Percentiles rank a stretch among this genome's conserved stretches.
phyloP scores from a whole-genome alignment of 225 moss, liverwort and hornwort species.

The Asterella californica region DNA sequence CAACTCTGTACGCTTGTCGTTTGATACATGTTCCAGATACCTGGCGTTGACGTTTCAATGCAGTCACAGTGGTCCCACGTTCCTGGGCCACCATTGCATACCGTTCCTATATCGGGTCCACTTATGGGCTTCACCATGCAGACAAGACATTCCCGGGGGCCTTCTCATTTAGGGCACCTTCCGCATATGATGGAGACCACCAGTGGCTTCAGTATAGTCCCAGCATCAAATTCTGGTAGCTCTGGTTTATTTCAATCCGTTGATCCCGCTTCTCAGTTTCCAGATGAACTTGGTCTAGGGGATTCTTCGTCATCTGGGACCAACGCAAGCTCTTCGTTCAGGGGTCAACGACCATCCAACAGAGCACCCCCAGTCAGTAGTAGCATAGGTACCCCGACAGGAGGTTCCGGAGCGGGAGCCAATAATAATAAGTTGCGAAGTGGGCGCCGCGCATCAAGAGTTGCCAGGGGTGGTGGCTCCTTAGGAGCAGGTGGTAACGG shows the following conservation, averaged over 20 bases:
- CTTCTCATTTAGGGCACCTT: slow-evolving; percentile 42
- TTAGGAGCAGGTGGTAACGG: slow-evolving; percentile 58
- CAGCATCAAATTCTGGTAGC: slow-evolving; percentile 58
- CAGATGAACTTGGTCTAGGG: slow-evolving; percentile 98
- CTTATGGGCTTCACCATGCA: slow-evolving; percentile 74
- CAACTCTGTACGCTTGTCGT: slow-evolving; percentile 29
- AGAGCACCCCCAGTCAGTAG: slow-evolving; percentile 41
- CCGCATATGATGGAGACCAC: slow-evolving; percentile 73
- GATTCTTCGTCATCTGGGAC: slow-evolving; percentile 80
- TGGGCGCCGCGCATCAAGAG: slow-evolving; percentile 80
- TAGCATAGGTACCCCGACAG: slow-evolving; percentile 26
- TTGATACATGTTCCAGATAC: slow-evolving; percentile 62
- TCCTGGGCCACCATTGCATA: slow-evolving; percentile 72
- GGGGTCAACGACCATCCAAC: slow-evolving; percentile 57
- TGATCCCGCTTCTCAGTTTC: slow-evolving; percentile 97
- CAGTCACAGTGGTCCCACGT: slow-evolving; percentile 88
- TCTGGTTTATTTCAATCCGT: slow-evolving; percentile 66
- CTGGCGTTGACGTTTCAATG: slow-evolving; percentile 77
- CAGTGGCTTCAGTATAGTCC: slow-evolving; percentile 70
- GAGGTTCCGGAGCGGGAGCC: slow-evolving; percentile 36
- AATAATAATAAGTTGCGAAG: slow-evolving; percentile 59
- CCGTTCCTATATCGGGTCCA: slow-evolving; percentile 65
- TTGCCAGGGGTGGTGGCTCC: slow-evolving; percentile 63
- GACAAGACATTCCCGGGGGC: slow-evolving; percentile 63
- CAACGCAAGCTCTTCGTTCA: slow-evolving; percentile 59